These are phyloP conservation scores for Rasamsonia emersonii DNA, from an alignment of 2,329 filamentous ascomycete genomes.

Conservation along the genomic window DNA sequence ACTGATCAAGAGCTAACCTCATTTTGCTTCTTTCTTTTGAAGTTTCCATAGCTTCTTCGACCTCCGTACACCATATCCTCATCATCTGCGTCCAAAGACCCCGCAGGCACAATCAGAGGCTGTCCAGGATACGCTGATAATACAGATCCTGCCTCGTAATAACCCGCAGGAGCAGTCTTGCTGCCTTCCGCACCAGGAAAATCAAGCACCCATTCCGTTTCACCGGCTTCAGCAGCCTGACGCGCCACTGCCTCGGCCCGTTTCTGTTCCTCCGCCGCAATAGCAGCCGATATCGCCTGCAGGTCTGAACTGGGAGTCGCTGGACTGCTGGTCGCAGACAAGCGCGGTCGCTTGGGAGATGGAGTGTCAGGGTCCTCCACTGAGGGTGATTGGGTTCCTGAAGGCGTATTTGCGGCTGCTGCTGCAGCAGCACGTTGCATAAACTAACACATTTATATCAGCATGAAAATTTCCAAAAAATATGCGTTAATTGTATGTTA, in stretches of 20 bases:
- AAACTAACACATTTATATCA: slow-evolving; percentile 44
- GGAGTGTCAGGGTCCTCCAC: slow-evolving; percentile 35
- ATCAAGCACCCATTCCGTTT: slow-evolving; percentile 37
- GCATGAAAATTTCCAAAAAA: slow-evolving; percentile 2
- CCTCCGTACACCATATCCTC: slow-evolving; percentile 22
- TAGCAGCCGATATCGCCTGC: slow-evolving; percentile 30
- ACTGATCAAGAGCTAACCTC: slow-evolving; percentile 11
- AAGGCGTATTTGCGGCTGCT: slow-evolving; percentile 35
- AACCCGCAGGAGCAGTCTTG: slow-evolving; percentile 6
- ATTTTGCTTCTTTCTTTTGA: slow-evolving; percentile 24
- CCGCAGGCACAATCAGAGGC: slow-evolving; percentile 23
- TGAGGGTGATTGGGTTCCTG: slow-evolving; percentile 37
- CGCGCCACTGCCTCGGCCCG: slow-evolving; percentile 30
- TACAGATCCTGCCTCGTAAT: too few relatives aligned
- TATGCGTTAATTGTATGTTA: slow-evolving; percentile 15
- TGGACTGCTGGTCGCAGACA: slow-evolving; percentile 19
- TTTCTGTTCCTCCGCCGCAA: slow-evolving; percentile 34
- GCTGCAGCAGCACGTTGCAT: slow-evolving; percentile 81
- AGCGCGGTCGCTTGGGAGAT: slow-evolving; percentile 28
- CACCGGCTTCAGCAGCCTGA: slow-evolving; percentile 35
- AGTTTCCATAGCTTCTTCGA: slow-evolving; percentile 30
- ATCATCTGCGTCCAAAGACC: slow-evolving; percentile 25
- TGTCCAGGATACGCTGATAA: slow-evolving; percentile 14
- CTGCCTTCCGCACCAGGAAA: slow-evolving; percentile 16
- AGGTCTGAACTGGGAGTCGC: slow-evolving; percentile 26